phyloP scores from a whole-genome alignment of 1,139 yeast genomes.

The Scheffersomyces quercinus region DNA sequence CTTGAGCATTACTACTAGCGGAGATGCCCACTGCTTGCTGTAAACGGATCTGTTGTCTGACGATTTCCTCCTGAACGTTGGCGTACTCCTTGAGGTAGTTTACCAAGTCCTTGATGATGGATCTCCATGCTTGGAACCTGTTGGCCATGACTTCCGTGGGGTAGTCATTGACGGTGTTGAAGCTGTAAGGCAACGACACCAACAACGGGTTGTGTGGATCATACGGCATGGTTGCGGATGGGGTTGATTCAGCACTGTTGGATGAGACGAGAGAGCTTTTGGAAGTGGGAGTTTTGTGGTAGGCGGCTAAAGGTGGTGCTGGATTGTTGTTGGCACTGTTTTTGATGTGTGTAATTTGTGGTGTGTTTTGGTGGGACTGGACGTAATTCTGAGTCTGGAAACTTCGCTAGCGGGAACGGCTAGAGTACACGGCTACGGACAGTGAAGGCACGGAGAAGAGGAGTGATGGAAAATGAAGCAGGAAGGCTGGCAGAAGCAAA shows the following conservation, averaged over 20 bases:
- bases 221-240: constrained; percentile 7
- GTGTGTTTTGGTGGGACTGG: constrained; percentile 1
- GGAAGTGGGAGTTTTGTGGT: too few species aligned
- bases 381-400: background rate
- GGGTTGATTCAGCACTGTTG: background rate
- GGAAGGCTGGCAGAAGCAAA: background rate
- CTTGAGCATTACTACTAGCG: constrained; percentile 15
- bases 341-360: too few species aligned
- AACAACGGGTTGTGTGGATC: constrained; percentile 39
- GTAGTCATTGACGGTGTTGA: constrained; percentile 32
- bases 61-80: constrained; percentile 82
- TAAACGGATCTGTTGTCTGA: constrained; percentile 77
- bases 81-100: constrained; percentile 78
- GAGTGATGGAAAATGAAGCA: too few species aligned
- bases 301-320: too few species aligned
- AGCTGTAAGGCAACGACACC: constrained; percentile 39
- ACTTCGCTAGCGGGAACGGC: too few species aligned
- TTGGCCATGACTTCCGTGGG: constrained; percentile 88
- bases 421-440: background rate
- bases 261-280: background rate
- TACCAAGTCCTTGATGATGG: constrained; percentile 70
- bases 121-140: constrained; percentile 85
- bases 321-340: too few species aligned
- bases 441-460: background rate
- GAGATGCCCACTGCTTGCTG: constrained; percentile 68